These are phyloP conservation scores for Metschnikowia kofuensis DNA, from an alignment of 805 yeast genomes.

Conservation along the genomic window DNA sequence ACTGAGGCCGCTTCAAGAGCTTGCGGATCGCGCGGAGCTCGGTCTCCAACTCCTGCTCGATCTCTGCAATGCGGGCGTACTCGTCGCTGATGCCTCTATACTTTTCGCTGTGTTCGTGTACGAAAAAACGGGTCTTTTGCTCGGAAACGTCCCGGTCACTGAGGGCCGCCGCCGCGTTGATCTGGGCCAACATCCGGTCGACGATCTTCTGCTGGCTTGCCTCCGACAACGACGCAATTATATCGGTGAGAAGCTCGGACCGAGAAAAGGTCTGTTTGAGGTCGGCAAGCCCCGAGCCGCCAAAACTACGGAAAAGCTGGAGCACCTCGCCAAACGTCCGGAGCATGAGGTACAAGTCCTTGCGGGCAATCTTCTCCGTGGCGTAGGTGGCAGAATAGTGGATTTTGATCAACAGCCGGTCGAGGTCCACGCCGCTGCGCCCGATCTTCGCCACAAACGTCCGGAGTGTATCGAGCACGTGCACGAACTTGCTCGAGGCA, in stretches of 20 bases:
- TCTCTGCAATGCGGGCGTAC: conserved; percentile 35
- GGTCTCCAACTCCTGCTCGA: conserved; percentile 46
- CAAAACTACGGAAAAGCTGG: conserved; percentile 18
- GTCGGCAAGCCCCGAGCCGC: conserved; percentile 10
- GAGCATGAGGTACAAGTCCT: conserved; percentile 57
- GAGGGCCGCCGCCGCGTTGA: conserved; percentile 51
- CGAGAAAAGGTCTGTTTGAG: conserved; percentile 22
- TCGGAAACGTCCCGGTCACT: conserved; percentile 45
- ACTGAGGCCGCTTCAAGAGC: conserved; percentile 52
- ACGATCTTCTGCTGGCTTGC: conserved; percentile 30
- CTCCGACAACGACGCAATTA: conserved; percentile 39
- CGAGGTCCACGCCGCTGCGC: conserved; percentile 50
- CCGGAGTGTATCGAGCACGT: conserved; percentile 33
- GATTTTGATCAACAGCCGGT: conserved; percentile 53
- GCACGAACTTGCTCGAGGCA: conserved; percentile 24
- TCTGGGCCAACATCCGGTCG: conserved; percentile 42
- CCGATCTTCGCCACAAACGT: conserved; percentile 24
- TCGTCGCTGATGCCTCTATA: conserved; percentile 41
- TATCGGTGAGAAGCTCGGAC: conserved; percentile 31
- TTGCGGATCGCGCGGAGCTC: conserved; percentile 51
- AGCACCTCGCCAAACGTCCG: conserved; percentile 40
- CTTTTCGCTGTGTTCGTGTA: conserved; percentile 24
- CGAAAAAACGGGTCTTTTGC: conserved; percentile 45
- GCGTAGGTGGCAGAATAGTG: conserved; percentile 48
- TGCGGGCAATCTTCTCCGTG: conserved; percentile 46